These are phyloP conservation scores for Inonotus obliquus DNA, from an alignment of 1,284 basidiomycete species.

Conservation along the genomic window DNA sequence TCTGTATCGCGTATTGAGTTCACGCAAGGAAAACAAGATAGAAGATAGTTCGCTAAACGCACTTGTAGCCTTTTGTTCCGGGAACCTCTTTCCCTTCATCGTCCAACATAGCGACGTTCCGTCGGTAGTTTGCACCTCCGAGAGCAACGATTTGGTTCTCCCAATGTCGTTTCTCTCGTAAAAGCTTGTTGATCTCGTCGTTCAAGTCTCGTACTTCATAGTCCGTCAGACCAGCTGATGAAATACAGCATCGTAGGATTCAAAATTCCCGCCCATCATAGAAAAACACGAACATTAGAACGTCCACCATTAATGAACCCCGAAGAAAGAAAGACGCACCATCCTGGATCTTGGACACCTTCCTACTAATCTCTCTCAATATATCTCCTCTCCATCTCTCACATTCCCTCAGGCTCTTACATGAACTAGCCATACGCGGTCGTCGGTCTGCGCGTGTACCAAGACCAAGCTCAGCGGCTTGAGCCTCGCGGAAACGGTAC, in stretches of 20 bases:
- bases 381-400: constrained; percentile 97
- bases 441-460: constrained; percentile 76
- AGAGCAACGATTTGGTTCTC: constrained; percentile 95
- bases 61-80: constrained; percentile 98
- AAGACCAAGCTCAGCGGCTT: constrained; percentile 91
- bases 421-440: constrained; percentile 86
- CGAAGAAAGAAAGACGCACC: constrained; percentile 44
- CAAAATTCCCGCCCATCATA: not conserved
- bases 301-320: too few relatives aligned
- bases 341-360: constrained; percentile 98
- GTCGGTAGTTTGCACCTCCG: constrained; percentile 94
- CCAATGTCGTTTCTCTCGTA: constrained; percentile 96
- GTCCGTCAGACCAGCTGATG: constrained; percentile 83
- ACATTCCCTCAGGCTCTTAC: constrained; percentile 88
- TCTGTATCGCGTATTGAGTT: constrained; percentile 35
- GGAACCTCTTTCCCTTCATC: constrained; percentile 95
- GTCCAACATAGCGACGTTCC: constrained; percentile 88
- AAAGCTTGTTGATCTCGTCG: constrained; percentile 95
- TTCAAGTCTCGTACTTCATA: constrained; percentile 96
- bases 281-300: not conserved
- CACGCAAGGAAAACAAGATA: not conserved
- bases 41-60: constrained; percentile 28
- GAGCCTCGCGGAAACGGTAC: constrained; percentile 96
- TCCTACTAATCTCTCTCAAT: constrained; percentile 88
- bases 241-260: not conserved